Base-by-base conservation (phyloP, 768 basidiomycete genomes). In the Lepiota subincarnata region DNA sequence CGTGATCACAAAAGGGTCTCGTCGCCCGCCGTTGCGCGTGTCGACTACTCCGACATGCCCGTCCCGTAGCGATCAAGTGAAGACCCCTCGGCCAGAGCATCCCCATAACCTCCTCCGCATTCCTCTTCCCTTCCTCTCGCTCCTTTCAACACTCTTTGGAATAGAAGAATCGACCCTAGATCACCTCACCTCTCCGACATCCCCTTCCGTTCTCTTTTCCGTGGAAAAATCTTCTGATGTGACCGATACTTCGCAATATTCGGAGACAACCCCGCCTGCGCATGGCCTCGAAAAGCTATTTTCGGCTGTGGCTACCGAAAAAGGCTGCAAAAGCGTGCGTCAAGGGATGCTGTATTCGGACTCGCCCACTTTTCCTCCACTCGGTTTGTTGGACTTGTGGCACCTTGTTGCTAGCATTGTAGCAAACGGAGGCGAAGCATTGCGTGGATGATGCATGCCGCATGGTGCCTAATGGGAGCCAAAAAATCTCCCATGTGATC, bases 81-180 rank as follows among this genome's bases (percentile, higher is more conserved):
- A 34, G 18, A n/a, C 18, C 16, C 12, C 34, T 26, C 37, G 10
- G 12, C 22, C 26, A 31, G 44, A 22, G 8, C 12, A 24, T 1
- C 41, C 34, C 11, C 40, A 18, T 19, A 67, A 66, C 1, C 67
- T 71, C 40, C 66, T 68, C 12, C 67, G 62, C 34, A 63, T 70
- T 28, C 67, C 63, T 31, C 60, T 74, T 13, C 72, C 73, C 8
- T 56, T 76, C 8, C 59, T 76, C 3, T 71, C 72, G 0, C 67
- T 72, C 56, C 64, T 74, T 48, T 45, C 69, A 6, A 65, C 66
- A 7, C 48, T 73, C n/a, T 62, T 75, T 35, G 58, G 65, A 20
- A 51, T 73, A 22, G 74, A 76, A 53, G 70, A 72, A 18, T 64
- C 70, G 6, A 73, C 70, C 1, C 48, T 71, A 4, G 68, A 70